Evolutionary conservation across 345 rosid species (phyloP).

Genomic region (Syzygium aromaticum): DNA sequence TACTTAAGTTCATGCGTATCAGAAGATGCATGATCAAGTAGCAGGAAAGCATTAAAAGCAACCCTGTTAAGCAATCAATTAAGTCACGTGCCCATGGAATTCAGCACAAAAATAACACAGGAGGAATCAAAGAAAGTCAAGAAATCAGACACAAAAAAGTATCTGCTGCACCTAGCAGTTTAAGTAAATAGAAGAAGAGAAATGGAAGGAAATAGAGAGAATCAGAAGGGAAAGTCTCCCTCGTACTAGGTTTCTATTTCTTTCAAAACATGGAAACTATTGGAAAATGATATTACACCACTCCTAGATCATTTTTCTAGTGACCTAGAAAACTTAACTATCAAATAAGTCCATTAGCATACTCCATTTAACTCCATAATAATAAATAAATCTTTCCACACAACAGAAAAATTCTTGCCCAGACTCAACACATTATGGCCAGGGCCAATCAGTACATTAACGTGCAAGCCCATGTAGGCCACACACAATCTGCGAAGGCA

Average conservation of each 20-base stretch:
- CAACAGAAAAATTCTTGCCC: background rate
- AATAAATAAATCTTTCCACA: background rate
- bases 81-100: background rate
- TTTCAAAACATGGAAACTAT: background rate
- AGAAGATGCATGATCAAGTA: background rate
- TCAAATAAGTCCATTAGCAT: background rate
- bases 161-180: too few relatives aligned
- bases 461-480: background rate
- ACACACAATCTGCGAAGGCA: background rate
- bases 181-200: too few relatives aligned
- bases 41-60: background rate
- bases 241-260: background rate
- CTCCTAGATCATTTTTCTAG: background rate
- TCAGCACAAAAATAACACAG: background rate
- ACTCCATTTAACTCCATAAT: background rate
- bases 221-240: background rate
- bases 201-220: background rate
- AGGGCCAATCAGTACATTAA: background rate
- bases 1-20: background rate
- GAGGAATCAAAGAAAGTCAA: background rate
- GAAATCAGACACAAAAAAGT: background rate
- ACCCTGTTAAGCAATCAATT: background rate
- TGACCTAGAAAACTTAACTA: background rate
- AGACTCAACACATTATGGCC: background rate
- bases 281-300: background rate